Percentiles rank a stretch among this genome's conserved stretches.
These are phyloP conservation scores for Flaveria bidentis DNA, from an alignment of 129 eudicot genomes.

Conservation along the genomic window DNA sequence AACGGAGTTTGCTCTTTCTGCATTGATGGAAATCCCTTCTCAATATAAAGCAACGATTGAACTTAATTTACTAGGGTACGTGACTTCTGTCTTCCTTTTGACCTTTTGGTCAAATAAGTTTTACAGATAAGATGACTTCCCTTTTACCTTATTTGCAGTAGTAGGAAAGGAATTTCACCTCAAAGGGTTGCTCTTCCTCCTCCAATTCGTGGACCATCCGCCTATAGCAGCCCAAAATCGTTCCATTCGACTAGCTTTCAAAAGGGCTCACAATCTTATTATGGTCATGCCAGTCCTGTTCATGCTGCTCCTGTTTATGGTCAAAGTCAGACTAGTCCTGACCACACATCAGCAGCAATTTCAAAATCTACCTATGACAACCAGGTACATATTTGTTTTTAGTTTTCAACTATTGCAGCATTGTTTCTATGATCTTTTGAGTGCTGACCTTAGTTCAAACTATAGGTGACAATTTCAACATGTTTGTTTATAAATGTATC, in stretches of 20 bases:
- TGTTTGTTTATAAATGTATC: too few species aligned
- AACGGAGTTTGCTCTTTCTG: conserved; percentile 91
- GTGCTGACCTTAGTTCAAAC: neutral
- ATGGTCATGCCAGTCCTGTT: conserved; percentile 32
- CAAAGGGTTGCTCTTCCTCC: conserved; percentile 82
- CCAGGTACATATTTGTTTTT: conserved; percentile 41
- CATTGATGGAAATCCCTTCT: conserved; percentile 94
- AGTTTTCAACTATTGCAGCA: neutral
- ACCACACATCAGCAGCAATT: conserved; percentile 28
- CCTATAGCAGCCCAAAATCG: conserved; percentile 45
- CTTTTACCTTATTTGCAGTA: conserved; percentile 38
- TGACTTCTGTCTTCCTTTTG: neutral
- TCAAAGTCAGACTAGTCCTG: conserved; percentile 31
- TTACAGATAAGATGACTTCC: neutral
- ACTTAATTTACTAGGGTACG: conserved; percentile 79
- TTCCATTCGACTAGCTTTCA: conserved; percentile 54
- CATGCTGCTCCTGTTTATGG: conserved; percentile 44
- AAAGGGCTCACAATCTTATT: conserved; percentile 50
- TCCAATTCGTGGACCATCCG: conserved; percentile 49
- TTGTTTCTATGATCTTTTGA: conserved; percentile 13
- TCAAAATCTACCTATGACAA: conserved; percentile 63
- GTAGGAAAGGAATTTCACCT: conserved; percentile 53
- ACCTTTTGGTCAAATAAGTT: conserved; percentile 24
- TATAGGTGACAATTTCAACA: too few species aligned
- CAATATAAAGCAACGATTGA: conserved; percentile 96